Base-by-base conservation (phyloP, 139 green algal species). In the Picocystis salinarum region DNA sequence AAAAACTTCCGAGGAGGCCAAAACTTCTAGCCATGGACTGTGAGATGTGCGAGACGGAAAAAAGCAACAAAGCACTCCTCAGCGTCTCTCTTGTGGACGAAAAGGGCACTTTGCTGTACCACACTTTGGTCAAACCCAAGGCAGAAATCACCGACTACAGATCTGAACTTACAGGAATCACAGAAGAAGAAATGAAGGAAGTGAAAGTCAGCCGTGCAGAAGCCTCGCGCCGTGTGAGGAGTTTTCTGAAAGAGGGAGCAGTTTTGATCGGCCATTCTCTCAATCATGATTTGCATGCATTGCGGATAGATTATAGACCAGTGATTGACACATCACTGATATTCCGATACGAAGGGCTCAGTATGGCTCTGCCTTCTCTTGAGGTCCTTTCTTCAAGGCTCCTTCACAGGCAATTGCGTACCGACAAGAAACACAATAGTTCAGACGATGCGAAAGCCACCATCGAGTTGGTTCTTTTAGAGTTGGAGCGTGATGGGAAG, bases 231-330 rank as follows among this genome's bases (percentile, higher is more conserved):
- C 46, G 33, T 1, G 26, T 74, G 5, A 44, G 53, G 33, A 27
- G 37, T 28, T 40, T 69, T 58, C 27, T 71, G 40, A n/a, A n/a
- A n/a, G n/a, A n/a, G n/a, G n/a, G n/a, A n/a, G n/a, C n/a, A 1
- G 54, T 80, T 15, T 59, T 80, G 17, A 65, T 80, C 15, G 71
- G 68, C 1, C 64, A 76, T 26, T 50, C 61, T 11, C 48, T 80
- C 42, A 45, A 74, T 22, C 52, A 76, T 27, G 70, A 80, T 28
- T 39, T 80, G 34, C 17, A 31, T 4, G 64, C 67, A 17, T 51
- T 80, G 18, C 40, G 53, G 31, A 24, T 80, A 18, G 70, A 75
- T 40, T 47, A 63, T 28, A 40, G 52, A 48, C 56, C 55, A 1
- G 45, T 71, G 27, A 71, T 80, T 13, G 70, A 80, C 44, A 76